Evolutionary conservation across 345 rosid genomes (phyloP).

Genomic region (Hibiscus mutabilis): DNA sequence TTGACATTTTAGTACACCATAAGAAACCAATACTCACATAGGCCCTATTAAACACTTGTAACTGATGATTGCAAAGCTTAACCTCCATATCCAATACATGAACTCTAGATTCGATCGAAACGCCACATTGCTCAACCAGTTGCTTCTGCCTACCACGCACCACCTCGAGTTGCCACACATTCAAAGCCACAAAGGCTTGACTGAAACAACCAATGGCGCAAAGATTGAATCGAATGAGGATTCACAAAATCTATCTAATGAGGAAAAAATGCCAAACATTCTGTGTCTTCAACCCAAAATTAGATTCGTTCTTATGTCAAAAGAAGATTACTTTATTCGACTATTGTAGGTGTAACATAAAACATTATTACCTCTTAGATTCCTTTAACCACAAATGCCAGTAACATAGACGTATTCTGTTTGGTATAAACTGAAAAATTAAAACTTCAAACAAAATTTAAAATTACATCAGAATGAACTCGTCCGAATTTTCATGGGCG

Average conservation of each 20-base stretch:
- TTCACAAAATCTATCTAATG: neutral
- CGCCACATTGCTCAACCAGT: too few species aligned
- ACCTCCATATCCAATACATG: too few species aligned
- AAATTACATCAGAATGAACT: neutral
- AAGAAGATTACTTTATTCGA: neutral
- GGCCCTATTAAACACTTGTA: too few species aligned
- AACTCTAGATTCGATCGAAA: too few species aligned
- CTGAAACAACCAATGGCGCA: constrained; percentile 19
- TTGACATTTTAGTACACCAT: too few species aligned
- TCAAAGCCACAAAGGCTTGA: too few species aligned
- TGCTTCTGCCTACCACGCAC: too few species aligned
- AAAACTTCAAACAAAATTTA: neutral
- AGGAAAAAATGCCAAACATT: neutral
- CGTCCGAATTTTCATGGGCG: too few species aligned
- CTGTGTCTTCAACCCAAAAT: neutral
- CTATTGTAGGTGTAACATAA: neutral
- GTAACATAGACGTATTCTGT: neutral
- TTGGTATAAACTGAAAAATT: neutral
- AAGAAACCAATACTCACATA: too few species aligned
- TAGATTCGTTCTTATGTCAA: neutral
- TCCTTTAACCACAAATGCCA: neutral
- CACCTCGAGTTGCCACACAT: too few species aligned
- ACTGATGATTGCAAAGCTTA: too few species aligned
- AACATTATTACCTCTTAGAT: neutral
- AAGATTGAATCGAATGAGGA: neutral